Evolutionary conservation across 495 filamentous ascomycete genomes (phyloP).

Genomic region (Annulohypoxylon nitens): DNA sequence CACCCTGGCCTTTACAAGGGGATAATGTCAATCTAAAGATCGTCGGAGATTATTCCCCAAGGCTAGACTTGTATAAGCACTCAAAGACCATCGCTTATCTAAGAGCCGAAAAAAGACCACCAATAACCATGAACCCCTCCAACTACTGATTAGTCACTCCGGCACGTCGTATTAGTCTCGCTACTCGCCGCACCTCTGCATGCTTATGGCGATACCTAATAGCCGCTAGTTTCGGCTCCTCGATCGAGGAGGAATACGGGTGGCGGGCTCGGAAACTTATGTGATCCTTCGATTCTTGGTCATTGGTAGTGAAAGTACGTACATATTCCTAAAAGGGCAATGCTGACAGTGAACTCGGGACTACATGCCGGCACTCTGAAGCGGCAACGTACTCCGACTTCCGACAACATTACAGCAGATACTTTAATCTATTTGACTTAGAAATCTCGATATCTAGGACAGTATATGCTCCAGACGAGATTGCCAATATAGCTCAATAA

Average conservation of each 20-base stretch:
- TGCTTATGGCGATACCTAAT: not conserved
- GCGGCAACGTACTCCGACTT: not conserved
- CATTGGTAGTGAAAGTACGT: not conserved
- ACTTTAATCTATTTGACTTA: not conserved
- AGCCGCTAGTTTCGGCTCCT: not conserved
- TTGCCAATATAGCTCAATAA: conserved; percentile 16
- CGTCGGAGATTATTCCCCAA: not conserved
- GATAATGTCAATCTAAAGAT: conserved; percentile 1
- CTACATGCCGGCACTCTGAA: not conserved
- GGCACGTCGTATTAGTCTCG: not conserved
- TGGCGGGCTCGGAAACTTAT: conserved; percentile 5
- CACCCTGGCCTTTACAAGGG: conserved; percentile 1
- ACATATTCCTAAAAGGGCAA: not conserved
- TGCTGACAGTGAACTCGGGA: conserved; percentile 2
- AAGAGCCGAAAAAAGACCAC: conserved; percentile 15
- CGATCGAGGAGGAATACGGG: not conserved
- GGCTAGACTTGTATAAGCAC: not conserved
- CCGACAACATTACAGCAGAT: not conserved
- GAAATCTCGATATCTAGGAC: conserved; percentile 12
- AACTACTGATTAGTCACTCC: not conserved
- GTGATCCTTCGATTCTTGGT: conserved; percentile 3
- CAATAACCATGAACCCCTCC: conserved; percentile 3
- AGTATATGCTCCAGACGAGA: conserved; percentile 20
- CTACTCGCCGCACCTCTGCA: not conserved
- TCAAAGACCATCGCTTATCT: conserved; percentile 11